These are phyloP conservation scores for Phytophthora cryptogea DNA, from an alignment of 352 stramenopile species.

Conservation along the genomic window DNA sequence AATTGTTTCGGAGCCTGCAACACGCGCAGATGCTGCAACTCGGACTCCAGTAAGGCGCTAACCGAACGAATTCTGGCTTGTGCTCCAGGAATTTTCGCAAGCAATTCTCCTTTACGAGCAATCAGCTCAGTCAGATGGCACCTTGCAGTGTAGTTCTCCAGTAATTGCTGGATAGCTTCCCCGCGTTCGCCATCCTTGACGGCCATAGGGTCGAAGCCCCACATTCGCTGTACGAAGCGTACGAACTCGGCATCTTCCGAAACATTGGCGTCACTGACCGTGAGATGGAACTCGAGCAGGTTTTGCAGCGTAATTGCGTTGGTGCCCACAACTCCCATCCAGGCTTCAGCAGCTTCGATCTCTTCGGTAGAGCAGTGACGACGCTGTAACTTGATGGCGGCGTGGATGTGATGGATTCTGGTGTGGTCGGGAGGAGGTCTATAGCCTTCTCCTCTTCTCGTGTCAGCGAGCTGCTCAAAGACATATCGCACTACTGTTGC, in stretches of 20 bases:
- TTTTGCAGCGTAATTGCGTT: conserved; percentile 35
- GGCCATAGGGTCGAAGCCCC: conserved; percentile 45
- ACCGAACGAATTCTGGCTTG: conserved; percentile 26
- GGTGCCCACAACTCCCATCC: conserved; percentile 28
- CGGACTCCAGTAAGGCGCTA: conserved; percentile 14
- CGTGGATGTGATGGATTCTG: conserved; percentile 47
- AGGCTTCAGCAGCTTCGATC: conserved; percentile 35
- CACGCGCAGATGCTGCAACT: conserved; percentile 27
- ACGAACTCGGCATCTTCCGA: conserved; percentile 69
- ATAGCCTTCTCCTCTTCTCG: conserved; percentile 42
- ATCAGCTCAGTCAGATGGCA: conserved; percentile 20
- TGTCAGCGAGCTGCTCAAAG: conserved; percentile 65
- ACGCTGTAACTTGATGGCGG: conserved; percentile 54
- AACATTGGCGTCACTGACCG: conserved; percentile 49
- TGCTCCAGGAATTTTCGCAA: conserved; percentile 30
- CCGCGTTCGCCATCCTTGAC: conserved; percentile 35
- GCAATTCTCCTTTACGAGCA: conserved; percentile 33
- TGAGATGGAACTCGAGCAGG: conserved; percentile 55
- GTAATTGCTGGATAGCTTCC: conserved; percentile 28
- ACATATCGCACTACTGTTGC: conserved; percentile 46
- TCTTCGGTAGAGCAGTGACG: conserved; percentile 44
- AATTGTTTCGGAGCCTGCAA: conserved; percentile 30
- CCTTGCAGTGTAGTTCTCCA: conserved; percentile 43
- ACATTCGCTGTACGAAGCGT: conserved; percentile 62
- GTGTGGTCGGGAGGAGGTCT: conserved; percentile 54